Base-by-base conservation (phyloP, 2,329 filamentous ascomycete genomes). In the Fusarium mundagurra region DNA sequence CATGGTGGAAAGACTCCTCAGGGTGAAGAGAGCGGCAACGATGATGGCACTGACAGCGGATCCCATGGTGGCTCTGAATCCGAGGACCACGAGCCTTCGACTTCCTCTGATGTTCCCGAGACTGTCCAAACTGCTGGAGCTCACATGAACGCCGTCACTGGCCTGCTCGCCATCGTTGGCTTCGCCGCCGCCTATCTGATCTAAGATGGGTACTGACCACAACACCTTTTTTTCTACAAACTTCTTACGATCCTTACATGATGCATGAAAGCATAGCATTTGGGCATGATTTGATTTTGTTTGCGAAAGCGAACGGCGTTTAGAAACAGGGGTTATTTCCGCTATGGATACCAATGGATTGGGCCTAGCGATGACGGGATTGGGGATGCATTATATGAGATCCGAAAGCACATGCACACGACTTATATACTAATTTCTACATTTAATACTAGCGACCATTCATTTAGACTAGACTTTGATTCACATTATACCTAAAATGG, bases 151-250 rank as follows among this genome's bases (percentile, higher is more conserved):
- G 73, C 72, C 11, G 80, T 78, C 45, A 81, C 81, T 36, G 81
- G 81, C 29, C 77, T 83, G 17, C 78, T 84, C 31, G 85, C 82
- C 12, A 77, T 81, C 18, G 76, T 83, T 31, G 86, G 84, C 29
- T 65, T 85, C 38, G 73, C 82, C 16, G 85, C 80, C 53, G 84
- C 79, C 61, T 84, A 81, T 74, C 78, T 87, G 65, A 66, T 88
- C 61, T 88, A 83, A 83, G 55, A 29, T 44, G 54, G 48, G 34
- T 34, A 55, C 43, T 61, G 45, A 43, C 48, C 27, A 39, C 20
- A 47, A 48, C 20, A 47, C 27, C 34, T 39, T 44, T 62, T 38
- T 44, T 20, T 22, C 27, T 48, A 22, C 45, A 67, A 72, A 64
- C 48, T 73, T 69, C 65, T 70, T 67, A 76, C 73, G 73, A 76